Evolutionary conservation across 768 basidiomycete species (phyloP).

Genomic region (Suillus clintonianus): DNA sequence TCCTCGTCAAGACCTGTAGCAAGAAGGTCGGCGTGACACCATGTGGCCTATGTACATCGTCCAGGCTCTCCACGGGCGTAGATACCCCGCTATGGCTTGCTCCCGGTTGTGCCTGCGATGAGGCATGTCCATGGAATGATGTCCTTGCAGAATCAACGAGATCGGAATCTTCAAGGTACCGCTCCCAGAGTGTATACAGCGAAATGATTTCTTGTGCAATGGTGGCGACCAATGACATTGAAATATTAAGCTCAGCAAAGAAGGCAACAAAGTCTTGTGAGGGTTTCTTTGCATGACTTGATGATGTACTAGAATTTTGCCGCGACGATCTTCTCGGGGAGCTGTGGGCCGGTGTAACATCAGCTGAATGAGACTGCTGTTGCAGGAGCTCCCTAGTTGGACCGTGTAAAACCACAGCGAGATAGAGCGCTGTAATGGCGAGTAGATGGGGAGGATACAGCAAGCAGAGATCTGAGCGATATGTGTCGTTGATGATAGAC

Average conservation of each 20-base stretch:
- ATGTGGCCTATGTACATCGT: slow-evolving; percentile 19
- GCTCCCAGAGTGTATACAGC: slow-evolving; percentile 87
- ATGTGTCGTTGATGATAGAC: slow-evolving; percentile 97
- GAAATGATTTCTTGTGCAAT: slow-evolving; percentile 91
- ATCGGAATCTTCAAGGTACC: slow-evolving; percentile 67
- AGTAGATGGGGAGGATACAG: slow-evolving; percentile 94
- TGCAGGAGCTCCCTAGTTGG: slow-evolving; percentile 51
- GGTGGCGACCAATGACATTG: slow-evolving; percentile 75
- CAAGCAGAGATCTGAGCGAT: slow-evolving; percentile 91
- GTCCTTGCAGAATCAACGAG: slow-evolving; percentile 29
- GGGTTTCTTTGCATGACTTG: slow-evolving; percentile 33
- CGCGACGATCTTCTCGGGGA: slow-evolving; percentile 59
- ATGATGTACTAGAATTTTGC: slow-evolving; percentile 37
- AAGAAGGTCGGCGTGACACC: slow-evolving; percentile 60
- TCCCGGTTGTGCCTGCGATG: slow-evolving; percentile 13
- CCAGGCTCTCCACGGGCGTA: slow-evolving; percentile 27
- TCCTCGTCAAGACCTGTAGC: slow-evolving; percentile 56
- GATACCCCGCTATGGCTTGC: slow-evolving; percentile 27
- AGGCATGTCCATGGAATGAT: slow-evolving; percentile 16
- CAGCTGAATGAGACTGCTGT: slow-evolving; percentile 33
- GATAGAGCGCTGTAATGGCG: slow-evolving; percentile 88
- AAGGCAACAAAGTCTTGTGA: slow-evolving; percentile 75
- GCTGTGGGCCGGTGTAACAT: slow-evolving; percentile 28
- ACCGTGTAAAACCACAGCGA: slow-evolving; percentile 76
- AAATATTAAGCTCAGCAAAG: slow-evolving; percentile 84